Evolutionary conservation across 1,284 basidiomycete species (phyloP), one percentile per base, ranked within the genome.

Genomic region (Waitea zeae): DNA sequence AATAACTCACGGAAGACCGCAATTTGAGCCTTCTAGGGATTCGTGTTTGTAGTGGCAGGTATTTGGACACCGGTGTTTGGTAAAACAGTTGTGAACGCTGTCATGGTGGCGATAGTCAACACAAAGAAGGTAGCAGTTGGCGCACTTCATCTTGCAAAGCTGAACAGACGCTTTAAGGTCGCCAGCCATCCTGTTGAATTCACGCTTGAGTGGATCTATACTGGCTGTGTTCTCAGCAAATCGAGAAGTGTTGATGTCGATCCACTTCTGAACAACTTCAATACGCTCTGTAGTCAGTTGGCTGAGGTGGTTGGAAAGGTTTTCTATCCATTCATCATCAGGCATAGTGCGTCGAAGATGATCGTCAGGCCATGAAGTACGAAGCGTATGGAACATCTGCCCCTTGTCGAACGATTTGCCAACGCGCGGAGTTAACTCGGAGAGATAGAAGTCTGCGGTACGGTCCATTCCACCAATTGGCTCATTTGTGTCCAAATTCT

Each of bases 401-500:
- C 67, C 61, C 3, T 53, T n/a, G n/a, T n/a, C n/a, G n/a, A n/a
- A n/a, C n/a, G n/a, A n/a, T n/a, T n/a, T n/a, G n/a, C n/a, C n/a
- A n/a, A n/a, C n/a, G n/a, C n/a, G n/a, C n/a, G n/a, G n/a, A n/a
- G n/a, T n/a, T n/a, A n/a, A n/a, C n/a, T n/a, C n/a, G n/a, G n/a
- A n/a, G n/a, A n/a, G n/a, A n/a, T n/a, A n/a, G n/a, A n/a, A n/a
- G n/a, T n/a, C n/a, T n/a, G n/a, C n/a, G n/a, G n/a, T n/a, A 3
- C 53, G 56, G 37, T 66, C 63, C 0, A 46, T 44, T 9, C 44
- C 35, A 1, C 55, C 53, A 4, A 71, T 49, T 0, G 49, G 37
- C 1, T 47, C 33, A 31, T 64, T 59, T 0, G 59, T 63, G 38
- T 73, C 67, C 30, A 70, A 45, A 39, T 71, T 64, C 70, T 72